Evolutionary conservation across 2,329 filamentous ascomycete species (phyloP).

Genomic region (Beauveria caledonica): DNA sequence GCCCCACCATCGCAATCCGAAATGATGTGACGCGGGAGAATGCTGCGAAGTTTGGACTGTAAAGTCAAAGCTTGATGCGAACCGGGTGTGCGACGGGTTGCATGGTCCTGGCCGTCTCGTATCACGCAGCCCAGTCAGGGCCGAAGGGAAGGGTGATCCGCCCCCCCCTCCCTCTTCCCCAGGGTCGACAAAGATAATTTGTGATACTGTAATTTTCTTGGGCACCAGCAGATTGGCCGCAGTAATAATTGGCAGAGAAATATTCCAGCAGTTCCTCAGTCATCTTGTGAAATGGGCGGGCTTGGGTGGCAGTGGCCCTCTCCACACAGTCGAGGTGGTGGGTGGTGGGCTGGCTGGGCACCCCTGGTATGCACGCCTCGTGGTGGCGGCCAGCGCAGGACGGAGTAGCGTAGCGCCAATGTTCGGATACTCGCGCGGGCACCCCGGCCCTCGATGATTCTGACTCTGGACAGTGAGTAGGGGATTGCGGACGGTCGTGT

Average conservation of each 20-base stretch:
- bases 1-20: background rate
- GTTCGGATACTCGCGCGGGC: constrained; percentile 11
- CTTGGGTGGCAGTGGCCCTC: background rate
- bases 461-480: background rate
- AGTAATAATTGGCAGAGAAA: background rate
- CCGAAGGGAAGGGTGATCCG: background rate
- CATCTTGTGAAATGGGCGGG: background rate
- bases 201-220: background rate
- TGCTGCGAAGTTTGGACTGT: background rate
- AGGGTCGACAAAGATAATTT: background rate
- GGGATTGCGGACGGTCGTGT: background rate
- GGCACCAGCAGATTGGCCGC: background rate
- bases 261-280: background rate
- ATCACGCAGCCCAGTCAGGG: background rate
- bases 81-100: constrained; percentile 2
- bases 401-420: constrained; percentile 4
- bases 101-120: background rate
- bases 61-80: background rate
- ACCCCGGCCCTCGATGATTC: constrained; percentile 5
- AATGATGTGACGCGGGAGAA: background rate
- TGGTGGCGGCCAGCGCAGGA: constrained; percentile 10
- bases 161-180: background rate
- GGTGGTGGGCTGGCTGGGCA: constrained; percentile 5
- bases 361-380: constrained; percentile 10
- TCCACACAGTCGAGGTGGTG: constrained; percentile 1